A percentile compares a stretch with the other conserved stretches of the same genome.
Conservation (phyloP, 1,139 yeast genomes). For the Candida glucosophila region DNA sequence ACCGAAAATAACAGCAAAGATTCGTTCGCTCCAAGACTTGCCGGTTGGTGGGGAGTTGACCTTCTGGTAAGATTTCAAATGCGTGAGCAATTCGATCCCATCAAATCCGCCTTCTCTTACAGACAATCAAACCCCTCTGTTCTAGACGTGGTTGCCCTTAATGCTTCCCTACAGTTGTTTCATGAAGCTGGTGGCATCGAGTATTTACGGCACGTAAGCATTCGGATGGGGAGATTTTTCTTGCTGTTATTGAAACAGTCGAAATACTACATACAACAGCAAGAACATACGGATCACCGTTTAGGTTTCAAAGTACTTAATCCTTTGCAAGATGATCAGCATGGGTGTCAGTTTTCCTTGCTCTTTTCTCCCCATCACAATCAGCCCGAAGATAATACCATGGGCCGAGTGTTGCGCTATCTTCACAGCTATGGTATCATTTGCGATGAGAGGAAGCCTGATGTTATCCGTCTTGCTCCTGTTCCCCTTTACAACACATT, state of each 20-base stretch:
- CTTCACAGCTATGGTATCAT: slow-evolving; percentile 56
- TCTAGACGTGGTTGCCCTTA: slow-evolving; percentile 65
- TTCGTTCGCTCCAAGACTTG: slow-evolving; percentile 54
- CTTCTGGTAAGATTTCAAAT: slow-evolving; percentile 63
- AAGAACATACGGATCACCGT: slow-evolving; percentile 8
- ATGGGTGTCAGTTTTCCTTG: slow-evolving; percentile 81
- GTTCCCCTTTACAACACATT: slow-evolving; percentile 76
- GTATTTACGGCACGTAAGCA: slow-evolving; percentile 46
- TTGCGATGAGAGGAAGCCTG: slow-evolving; percentile 85
- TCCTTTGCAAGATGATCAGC: slow-evolving; percentile 44
- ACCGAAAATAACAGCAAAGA: slow-evolving; percentile 24
- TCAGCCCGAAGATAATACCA: slow-evolving; percentile 32
- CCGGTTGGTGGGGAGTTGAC: slow-evolving; percentile 98
- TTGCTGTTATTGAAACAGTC: slow-evolving; percentile 37
- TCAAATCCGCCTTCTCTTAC: slow-evolving; percentile 75
- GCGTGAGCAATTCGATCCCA: slow-evolving; percentile 74
- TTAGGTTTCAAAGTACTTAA: slow-evolving; percentile 65
- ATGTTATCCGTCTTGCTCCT: slow-evolving; percentile 81
- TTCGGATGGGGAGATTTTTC: slow-evolving; percentile 50
- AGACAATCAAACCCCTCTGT: slow-evolving; percentile 93
- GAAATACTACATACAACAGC: slow-evolving; percentile 30
- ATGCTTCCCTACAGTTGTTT: slow-evolving; percentile 58
- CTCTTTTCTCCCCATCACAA: slow-evolving; percentile 48
- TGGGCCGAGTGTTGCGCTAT: slow-evolving; percentile 51
- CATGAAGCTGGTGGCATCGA: slow-evolving; percentile 56